Percentiles rank a stretch among this genome's conserved stretches.
Evolutionary conservation across 257 asterid species (phyloP).

Genomic region (Fraxinus anomala): DNA sequence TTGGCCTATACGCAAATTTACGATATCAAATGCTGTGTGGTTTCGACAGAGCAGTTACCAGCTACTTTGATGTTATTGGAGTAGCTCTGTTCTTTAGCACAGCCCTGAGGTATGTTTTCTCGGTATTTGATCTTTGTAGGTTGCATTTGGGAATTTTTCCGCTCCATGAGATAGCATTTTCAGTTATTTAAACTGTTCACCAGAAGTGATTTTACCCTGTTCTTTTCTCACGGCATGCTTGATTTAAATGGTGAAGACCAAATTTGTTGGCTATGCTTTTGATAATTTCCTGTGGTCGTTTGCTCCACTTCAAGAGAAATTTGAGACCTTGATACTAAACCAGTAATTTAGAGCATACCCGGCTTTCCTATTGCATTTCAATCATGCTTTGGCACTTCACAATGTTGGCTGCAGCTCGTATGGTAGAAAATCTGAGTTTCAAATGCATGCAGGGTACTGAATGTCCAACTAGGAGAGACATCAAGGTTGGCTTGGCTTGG

Average conservation of each 20-base stretch:
- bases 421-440: constrained; percentile 6
- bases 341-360: neutral
- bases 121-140: neutral
- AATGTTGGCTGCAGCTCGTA: neutral
- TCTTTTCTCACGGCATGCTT: neutral
- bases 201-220: neutral
- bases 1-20: constrained; percentile 87
- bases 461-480: constrained; percentile 85
- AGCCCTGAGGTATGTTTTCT: constrained; percentile 70
- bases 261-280: neutral
- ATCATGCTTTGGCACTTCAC: neutral
- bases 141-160: neutral
- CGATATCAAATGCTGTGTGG: constrained; percentile 91
- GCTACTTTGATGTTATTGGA: constrained; percentile 90
- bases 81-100: constrained; percentile 78
- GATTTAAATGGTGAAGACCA: neutral
- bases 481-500: constrained; percentile 95
- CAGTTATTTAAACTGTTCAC: neutral
- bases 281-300: neutral
- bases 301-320: neutral
- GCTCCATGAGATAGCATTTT: neutral
- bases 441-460: constrained; percentile 60
- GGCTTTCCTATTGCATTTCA: constrained; percentile 6
- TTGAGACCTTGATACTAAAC: neutral
- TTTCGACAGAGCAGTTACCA: constrained; percentile 65